Conservation (phyloP, 306 rosid genomes). For the Arachis hypogaea region DNA sequence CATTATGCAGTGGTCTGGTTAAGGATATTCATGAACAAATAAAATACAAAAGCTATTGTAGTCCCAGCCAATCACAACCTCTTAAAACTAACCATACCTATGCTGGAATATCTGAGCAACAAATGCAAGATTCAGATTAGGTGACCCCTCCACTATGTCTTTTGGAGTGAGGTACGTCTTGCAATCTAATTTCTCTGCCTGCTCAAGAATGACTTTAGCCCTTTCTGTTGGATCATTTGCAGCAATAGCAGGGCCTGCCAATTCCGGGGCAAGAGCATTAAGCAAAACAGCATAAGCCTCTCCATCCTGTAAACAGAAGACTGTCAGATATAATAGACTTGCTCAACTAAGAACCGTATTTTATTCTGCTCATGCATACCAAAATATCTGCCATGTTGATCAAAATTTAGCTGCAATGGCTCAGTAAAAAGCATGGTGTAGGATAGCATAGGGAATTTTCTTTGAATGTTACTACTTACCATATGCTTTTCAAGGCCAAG, state of each 20-base stretch:
- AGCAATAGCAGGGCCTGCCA: slow-evolving; percentile 64
- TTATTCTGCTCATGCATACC: neutral
- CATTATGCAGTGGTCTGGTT: neutral
- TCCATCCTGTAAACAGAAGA: slow-evolving; percentile 78
- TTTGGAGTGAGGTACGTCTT: slow-evolving; percentile 90
- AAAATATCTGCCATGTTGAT: neutral
- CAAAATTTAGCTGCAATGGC: slow-evolving; percentile 16
- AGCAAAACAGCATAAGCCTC: slow-evolving; percentile 98
- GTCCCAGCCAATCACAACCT: slow-evolving; percentile 25
- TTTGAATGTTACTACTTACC: slow-evolving; percentile 29
- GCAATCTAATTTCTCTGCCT: slow-evolving; percentile 93
- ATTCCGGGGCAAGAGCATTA: slow-evolving; percentile 93
- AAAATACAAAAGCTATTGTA: neutral
- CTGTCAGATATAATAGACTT: slow-evolving; percentile 15
- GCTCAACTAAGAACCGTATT: slow-evolving; percentile 28
- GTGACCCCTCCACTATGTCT: slow-evolving; percentile 95
- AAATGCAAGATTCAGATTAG: slow-evolving; percentile 99
- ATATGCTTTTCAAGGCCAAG: slow-evolving; percentile 23
- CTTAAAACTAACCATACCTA: slow-evolving; percentile 62
- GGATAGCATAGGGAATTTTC: slow-evolving; percentile 18
- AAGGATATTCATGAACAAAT: slow-evolving; percentile 24
- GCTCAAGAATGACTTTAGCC: slow-evolving; percentile 92
- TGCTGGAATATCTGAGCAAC: slow-evolving; percentile 99
- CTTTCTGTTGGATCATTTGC: slow-evolving; percentile 77
- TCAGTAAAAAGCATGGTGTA: slow-evolving; percentile 31